Evolutionary conservation across 768 basidiomycete genomes (phyloP).

Genomic region (Lactifluus volemus): DNA sequence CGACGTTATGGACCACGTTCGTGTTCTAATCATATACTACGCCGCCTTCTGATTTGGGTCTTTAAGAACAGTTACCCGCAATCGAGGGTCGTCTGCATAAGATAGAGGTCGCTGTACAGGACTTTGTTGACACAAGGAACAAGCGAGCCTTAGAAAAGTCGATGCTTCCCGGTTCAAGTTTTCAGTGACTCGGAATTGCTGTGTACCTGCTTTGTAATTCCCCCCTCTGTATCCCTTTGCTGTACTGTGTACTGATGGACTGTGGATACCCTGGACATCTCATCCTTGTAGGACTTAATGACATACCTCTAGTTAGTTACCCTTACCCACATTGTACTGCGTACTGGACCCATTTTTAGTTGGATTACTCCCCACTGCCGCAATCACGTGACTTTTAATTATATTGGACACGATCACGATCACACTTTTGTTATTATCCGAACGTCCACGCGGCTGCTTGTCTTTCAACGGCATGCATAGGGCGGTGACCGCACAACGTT

Average conservation of each 20-base stretch:
- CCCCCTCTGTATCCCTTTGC: slow-evolving; percentile 8
- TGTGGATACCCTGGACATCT: not conserved
- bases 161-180: slow-evolving; percentile 1
- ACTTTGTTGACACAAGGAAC: slow-evolving; percentile 15
- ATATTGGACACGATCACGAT: not conserved
- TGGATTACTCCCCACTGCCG: not conserved
- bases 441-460: not conserved
- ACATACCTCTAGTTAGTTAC: slow-evolving; percentile 8
- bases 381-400: not conserved
- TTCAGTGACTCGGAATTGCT: not conserved
- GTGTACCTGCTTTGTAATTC: not conserved
- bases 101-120: slow-evolving; percentile 14
- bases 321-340: not conserved
- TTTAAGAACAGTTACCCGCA: slow-evolving; percentile 8
- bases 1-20: slow-evolving; percentile 16
- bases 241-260: slow-evolving; percentile 8
- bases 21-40: not conserved
- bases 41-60: not conserved
- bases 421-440: not conserved
- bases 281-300: slow-evolving; percentile 9
- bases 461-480: slow-evolving; percentile 9
- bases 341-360: not conserved
- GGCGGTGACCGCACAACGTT: not conserved
- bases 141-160: slow-evolving; percentile 18
- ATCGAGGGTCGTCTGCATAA: slow-evolving; percentile 15